A percentile compares a stretch with the other conserved stretches of the same genome.
Evolutionary conservation across 495 filamentous ascomycete species (phyloP).

Genomic region (Aspergillus taichungensis): DNA sequence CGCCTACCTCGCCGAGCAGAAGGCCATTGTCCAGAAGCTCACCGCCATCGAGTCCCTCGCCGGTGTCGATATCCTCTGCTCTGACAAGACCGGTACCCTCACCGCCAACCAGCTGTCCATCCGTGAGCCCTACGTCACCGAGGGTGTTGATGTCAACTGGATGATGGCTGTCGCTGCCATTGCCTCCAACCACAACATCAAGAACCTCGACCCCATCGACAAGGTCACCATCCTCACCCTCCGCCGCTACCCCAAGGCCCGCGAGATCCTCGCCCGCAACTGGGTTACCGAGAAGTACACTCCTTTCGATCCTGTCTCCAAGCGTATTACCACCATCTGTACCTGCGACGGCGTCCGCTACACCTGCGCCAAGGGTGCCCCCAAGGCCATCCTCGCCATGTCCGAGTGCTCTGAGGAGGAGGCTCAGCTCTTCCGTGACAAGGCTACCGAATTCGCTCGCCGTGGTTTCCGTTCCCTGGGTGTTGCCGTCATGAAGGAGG

Average conservation of each 20-base stretch:
- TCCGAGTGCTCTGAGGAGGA: conserved; percentile 56
- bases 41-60: conserved; percentile 69
- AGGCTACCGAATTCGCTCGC: conserved; percentile 64
- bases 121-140: conserved; percentile 65
- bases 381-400: conserved; percentile 62
- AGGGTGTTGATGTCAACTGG: conserved; percentile 71
- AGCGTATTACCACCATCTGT: conserved; percentile 63
- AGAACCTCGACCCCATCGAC: conserved; percentile 69
- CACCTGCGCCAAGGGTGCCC: conserved; percentile 64
- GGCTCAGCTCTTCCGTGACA: conserved; percentile 56
- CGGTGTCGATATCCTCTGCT: conserved; percentile 69
- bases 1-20: conserved; percentile 64
- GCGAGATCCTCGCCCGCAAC: conserved; percentile 58
- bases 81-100: conserved; percentile 72
- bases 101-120: conserved; percentile 70
- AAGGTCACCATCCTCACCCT: conserved; percentile 68
- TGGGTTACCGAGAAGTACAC: conserved; percentile 70
- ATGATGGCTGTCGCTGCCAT: conserved; percentile 72
- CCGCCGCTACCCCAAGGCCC: conserved; percentile 64
- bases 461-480: conserved; percentile 77
- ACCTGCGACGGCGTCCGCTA: conserved; percentile 59
- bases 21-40: conserved; percentile 69
- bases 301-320: conserved; percentile 71
- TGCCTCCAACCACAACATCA: conserved; percentile 68
- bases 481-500: conserved; percentile 62